phyloP scores from a whole-genome alignment of 306 rosid genomes.

The Vigna mungo region DNA sequence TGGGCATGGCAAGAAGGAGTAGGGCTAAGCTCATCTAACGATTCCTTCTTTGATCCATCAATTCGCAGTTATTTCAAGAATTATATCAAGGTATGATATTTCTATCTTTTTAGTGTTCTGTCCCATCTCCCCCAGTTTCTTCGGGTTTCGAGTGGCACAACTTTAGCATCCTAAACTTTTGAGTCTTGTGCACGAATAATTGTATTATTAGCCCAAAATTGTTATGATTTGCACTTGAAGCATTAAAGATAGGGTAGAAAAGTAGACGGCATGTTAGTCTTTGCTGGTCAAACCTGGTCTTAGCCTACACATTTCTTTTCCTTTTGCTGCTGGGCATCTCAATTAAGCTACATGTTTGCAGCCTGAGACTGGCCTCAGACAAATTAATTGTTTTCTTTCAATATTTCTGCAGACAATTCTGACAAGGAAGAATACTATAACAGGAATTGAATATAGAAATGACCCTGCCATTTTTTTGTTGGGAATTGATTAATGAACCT shows the following conservation, averaged over 20 bases:
- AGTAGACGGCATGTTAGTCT: background rate
- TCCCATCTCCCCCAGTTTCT: background rate
- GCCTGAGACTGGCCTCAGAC: background rate
- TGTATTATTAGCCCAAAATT: background rate
- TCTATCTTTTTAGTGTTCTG: background rate
- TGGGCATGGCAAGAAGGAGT: conserved; percentile 99
- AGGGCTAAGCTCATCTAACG: conserved; percentile 90
- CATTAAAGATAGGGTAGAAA: conserved; percentile 6
- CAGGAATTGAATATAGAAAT: conserved; percentile 87
- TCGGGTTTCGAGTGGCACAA: background rate
- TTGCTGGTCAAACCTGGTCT: no score
- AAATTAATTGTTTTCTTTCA: conserved; percentile 38
- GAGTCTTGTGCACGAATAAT: background rate
- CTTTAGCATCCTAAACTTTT: background rate
- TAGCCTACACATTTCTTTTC: no score
- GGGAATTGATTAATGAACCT: conserved; percentile 98
- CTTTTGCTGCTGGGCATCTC: no score
- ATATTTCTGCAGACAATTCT: conserved; percentile 68
- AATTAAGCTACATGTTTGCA: no score
- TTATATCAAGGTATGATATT: conserved; percentile 72
- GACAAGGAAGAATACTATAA: conserved; percentile 88
- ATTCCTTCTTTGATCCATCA: conserved; percentile 96
- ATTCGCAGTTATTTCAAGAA: conserved; percentile 81
- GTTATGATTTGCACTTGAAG: background rate
- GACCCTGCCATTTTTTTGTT: conserved; percentile 90